Conservation (phyloP, 2,329 filamentous ascomycete genomes). For the Penicillium sp. region DNA sequence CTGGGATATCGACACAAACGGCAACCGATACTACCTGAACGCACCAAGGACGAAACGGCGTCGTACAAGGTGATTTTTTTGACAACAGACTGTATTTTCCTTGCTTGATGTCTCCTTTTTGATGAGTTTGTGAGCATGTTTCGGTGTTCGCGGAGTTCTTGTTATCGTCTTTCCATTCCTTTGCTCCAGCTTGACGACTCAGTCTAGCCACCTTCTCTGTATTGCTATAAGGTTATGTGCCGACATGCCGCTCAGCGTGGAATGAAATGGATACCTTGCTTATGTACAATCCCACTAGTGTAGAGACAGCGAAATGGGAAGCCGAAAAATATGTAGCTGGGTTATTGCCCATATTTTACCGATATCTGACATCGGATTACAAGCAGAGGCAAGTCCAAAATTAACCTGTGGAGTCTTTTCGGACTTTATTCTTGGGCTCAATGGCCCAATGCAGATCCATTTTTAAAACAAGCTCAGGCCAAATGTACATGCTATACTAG, state of each 20-base stretch:
- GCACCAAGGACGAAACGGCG: constrained; percentile 10
- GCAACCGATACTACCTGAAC: constrained; percentile 23
- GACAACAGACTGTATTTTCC: not conserved
- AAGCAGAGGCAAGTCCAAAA: not conserved
- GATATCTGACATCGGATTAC: no score
- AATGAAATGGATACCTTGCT: not conserved
- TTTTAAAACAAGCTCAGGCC: not conserved
- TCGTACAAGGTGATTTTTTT: not conserved
- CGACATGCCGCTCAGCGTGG: no score
- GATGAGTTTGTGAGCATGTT: not conserved
- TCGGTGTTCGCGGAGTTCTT: not conserved
- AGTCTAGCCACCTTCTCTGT: not conserved
- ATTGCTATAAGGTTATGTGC: not conserved
- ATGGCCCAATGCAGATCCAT: not conserved
- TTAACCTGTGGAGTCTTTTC: not conserved
- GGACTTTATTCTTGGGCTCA: not conserved
- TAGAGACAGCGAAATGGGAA: not conserved
- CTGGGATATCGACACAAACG: constrained; percentile 17
- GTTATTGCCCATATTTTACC: no score
- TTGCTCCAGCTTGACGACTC: not conserved
- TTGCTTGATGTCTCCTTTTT: not conserved
- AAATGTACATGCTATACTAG: not conserved
- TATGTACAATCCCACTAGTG: not conserved
- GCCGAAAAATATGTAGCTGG: not conserved
- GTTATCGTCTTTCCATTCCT: not conserved